Conservation (phyloP, 2,329 filamentous ascomycete genomes). For the Aspergillus fructus region DNA sequence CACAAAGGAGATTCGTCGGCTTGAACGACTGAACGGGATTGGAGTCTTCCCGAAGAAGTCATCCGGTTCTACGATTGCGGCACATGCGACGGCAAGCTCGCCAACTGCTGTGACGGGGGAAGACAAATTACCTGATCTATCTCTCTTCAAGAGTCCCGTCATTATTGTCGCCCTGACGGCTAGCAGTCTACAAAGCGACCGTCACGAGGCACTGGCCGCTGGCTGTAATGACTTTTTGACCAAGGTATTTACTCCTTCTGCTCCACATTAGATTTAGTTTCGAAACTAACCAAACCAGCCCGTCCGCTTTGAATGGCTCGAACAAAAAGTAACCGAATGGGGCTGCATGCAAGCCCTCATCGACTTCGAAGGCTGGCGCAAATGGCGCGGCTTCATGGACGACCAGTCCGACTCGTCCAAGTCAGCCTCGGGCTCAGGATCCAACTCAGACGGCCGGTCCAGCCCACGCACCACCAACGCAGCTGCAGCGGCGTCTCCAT, state of each 20-base stretch:
- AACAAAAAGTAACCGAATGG: conserved; percentile 98
- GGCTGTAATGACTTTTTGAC: conserved; percentile 98
- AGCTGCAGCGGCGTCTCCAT: conserved; percentile 1
- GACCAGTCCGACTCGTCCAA: conserved; percentile 18
- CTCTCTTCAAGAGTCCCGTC: conserved; percentile 88
- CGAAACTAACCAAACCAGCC: conserved; percentile 57
- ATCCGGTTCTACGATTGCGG: conserved; percentile 51
- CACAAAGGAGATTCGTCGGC: conserved; percentile 85
- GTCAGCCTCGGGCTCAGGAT: conserved; percentile 9
- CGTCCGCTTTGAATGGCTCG: conserved; percentile 95
- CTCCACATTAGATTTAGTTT: background rate
- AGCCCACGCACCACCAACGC: conserved; percentile 27
- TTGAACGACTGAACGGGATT: conserved; percentile 88
- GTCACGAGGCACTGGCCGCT: conserved; percentile 89
- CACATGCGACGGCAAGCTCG: conserved; percentile 23
- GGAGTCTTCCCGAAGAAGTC: conserved; percentile 79
- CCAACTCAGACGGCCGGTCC: conserved; percentile 19
- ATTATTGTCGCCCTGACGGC: conserved; percentile 97
- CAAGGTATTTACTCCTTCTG: conserved; percentile 63
- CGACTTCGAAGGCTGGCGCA: conserved; percentile 96
- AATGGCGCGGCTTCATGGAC: conserved; percentile 81
- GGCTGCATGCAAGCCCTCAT: conserved; percentile 99
- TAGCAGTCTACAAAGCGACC: conserved; percentile 89
- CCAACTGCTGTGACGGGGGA: conserved; percentile 32
- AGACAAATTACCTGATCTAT: conserved; percentile 37